phyloP scores from a whole-genome alignment of 2,329 filamentous ascomycete species.

The Alternaria sp. region DNA sequence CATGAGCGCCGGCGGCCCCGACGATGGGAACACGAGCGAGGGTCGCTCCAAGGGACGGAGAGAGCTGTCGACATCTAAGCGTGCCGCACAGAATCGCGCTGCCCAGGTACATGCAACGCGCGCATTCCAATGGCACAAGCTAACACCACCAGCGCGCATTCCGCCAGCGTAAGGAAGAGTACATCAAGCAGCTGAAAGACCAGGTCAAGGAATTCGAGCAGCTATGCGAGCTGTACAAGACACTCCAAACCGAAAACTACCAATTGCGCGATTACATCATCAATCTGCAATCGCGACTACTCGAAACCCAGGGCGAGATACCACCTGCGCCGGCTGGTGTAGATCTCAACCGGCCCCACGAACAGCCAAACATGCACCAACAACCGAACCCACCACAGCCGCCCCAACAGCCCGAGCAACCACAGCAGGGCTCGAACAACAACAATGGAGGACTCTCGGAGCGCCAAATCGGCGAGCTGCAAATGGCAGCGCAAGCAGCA shows the following conservation, averaged over 20 bases:
- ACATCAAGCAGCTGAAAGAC: constrained; percentile 96
- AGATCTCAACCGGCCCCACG: constrained; percentile 67
- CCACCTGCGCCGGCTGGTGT: constrained; percentile 84
- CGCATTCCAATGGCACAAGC: constrained; percentile 17
- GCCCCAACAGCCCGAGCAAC: constrained; percentile 27
- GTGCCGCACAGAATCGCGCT: constrained; percentile 93
- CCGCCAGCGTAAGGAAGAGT: constrained; percentile 94
- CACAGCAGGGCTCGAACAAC: constrained; percentile 28
- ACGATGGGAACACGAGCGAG: constrained; percentile 52
- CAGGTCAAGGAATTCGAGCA: constrained; percentile 82
- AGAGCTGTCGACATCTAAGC: constrained; percentile 92
- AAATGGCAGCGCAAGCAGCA: constrained; percentile 48
- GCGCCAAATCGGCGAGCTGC: constrained; percentile 40
- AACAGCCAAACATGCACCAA: constrained; percentile 34
- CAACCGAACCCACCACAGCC: constrained; percentile 22
- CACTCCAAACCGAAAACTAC: constrained; percentile 87
- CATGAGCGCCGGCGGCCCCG: constrained; percentile 56
- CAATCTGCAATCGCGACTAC: constrained; percentile 81
- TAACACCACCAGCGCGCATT: constrained; percentile 77
- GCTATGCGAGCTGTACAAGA: constrained; percentile 78
- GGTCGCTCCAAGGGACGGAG: constrained; percentile 72
- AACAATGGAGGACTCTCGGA: constrained; percentile 46
- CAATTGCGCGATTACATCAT: constrained; percentile 91
- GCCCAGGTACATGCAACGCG: constrained; percentile 73
- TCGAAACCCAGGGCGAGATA: constrained; percentile 82